phyloP scores from a whole-genome alignment of 768 basidiomycete genomes.

The Boletus sp. region DNA sequence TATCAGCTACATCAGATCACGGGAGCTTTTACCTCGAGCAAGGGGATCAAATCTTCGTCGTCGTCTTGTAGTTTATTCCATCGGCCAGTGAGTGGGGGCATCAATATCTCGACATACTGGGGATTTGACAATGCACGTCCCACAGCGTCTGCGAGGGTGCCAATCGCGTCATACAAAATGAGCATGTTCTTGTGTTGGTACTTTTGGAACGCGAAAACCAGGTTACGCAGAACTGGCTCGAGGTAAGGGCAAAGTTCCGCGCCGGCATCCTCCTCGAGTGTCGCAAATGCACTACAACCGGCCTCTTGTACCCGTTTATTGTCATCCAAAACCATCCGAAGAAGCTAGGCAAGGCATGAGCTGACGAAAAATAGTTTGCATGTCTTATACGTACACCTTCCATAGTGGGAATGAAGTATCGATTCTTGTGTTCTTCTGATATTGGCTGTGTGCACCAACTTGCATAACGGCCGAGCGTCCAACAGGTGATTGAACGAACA shows the following conservation, averaged over 20 bases:
- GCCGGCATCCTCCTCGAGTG: slow-evolving; percentile 97
- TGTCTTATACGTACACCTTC: slow-evolving; percentile 73
- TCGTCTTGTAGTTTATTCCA: slow-evolving; percentile 92
- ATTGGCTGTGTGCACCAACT: slow-evolving; percentile 91
- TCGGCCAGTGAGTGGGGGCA: slow-evolving; percentile 89
- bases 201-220: slow-evolving; percentile 95
- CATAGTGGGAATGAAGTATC: slow-evolving; percentile 95
- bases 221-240: slow-evolving; percentile 90
- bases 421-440: slow-evolving; percentile 83
- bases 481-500: slow-evolving; percentile 97
- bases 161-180: slow-evolving; percentile 98
- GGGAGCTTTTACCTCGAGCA: slow-evolving; percentile 74
- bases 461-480: slow-evolving; percentile 98
- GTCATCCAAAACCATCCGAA: slow-evolving; percentile 95
- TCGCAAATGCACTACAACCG: slow-evolving; percentile 97
- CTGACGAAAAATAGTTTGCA: slow-evolving; percentile 4
- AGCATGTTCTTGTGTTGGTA: slow-evolving; percentile 99
- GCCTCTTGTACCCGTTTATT: slow-evolving; percentile 99
- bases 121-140: slow-evolving; percentile 84
- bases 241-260: slow-evolving; percentile 87
- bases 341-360: slow-evolving; percentile 55
- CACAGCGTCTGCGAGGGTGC: slow-evolving; percentile 96
- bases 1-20: slow-evolving; percentile 1
- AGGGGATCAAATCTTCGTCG: slow-evolving; percentile 89
- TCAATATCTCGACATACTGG: slow-evolving; percentile 87